Evolutionary conservation across 2,329 filamentous ascomycete genomes (phyloP).

Genomic region (Aspergillus sp.): DNA sequence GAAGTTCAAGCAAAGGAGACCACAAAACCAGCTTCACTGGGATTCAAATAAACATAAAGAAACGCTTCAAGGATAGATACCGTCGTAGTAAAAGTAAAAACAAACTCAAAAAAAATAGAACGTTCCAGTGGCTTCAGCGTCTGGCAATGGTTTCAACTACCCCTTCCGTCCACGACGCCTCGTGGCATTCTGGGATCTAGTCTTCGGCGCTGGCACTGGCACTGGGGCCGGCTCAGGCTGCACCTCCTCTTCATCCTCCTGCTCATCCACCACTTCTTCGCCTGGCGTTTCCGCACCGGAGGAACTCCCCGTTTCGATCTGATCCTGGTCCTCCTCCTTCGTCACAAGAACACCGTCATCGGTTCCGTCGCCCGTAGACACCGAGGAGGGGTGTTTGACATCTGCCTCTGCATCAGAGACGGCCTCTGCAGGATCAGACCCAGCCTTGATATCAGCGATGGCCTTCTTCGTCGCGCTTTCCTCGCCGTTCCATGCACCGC

Average conservation of each 20-base stretch:
- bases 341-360: slow-evolving; percentile 30
- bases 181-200: slow-evolving; percentile 24
- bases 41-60: not conserved
- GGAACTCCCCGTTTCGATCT: slow-evolving; percentile 20
- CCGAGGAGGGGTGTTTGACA: slow-evolving; percentile 19
- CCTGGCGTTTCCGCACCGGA: slow-evolving; percentile 22
- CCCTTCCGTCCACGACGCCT: slow-evolving; percentile 20
- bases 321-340: slow-evolving; percentile 29
- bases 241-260: not conserved
- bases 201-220: slow-evolving; percentile 11
- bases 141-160: slow-evolving; percentile 7
- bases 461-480: slow-evolving; percentile 74
- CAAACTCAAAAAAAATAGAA: not conserved
- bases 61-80: not conserved
- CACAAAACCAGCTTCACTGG: not conserved
- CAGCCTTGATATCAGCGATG: slow-evolving; percentile 60
- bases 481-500: slow-evolving; percentile 76
- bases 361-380: slow-evolving; percentile 21
- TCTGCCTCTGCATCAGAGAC: slow-evolving; percentile 24
- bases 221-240: not conserved
- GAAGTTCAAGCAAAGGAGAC: not conserved
- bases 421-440: slow-evolving; percentile 19
- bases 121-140: no score
- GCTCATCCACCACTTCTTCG: slow-evolving; percentile 5
- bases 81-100: not conserved